Conservation (phyloP, 768 basidiomycete genomes). For the Lactarius deliciosus region DNA sequence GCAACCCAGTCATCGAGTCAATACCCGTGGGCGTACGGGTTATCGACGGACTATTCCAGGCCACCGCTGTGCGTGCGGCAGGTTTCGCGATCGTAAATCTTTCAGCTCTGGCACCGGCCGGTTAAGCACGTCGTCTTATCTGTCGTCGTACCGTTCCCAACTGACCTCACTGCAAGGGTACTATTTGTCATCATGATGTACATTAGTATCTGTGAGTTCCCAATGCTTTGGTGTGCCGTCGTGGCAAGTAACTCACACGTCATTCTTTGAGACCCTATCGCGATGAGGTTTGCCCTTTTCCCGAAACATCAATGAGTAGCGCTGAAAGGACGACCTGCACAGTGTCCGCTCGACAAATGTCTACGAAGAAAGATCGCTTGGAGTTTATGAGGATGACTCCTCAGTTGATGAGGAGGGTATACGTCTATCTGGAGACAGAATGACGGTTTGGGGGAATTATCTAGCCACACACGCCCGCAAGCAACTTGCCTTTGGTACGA, state of each 20-base stretch:
- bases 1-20: conserved; percentile 61
- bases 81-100: conserved; percentile 82
- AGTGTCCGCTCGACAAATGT: conserved; percentile 92
- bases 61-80: conserved; percentile 77
- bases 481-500: conserved; percentile 87
- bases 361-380: conserved; percentile 91
- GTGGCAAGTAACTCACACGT: conserved; percentile 16
- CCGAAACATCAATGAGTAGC: background rate
- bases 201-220: conserved; percentile 69
- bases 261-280: conserved; percentile 62
- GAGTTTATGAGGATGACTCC: conserved; percentile 60
- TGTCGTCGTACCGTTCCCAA: background rate
- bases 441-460: conserved; percentile 73
- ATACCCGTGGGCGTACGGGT: conserved; percentile 74
- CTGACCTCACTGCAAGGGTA: conserved; percentile 50
- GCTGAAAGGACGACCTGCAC: conserved; percentile 2
- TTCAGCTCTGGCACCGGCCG: conserved; percentile 78
- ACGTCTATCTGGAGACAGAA: conserved; percentile 44
- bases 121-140: conserved; percentile 62
- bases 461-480: conserved; percentile 77
- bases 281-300: conserved; percentile 58
- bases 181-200: conserved; percentile 95
- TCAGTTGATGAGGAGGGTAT: conserved; percentile 41
- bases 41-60: conserved; percentile 75
- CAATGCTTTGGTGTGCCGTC: conserved; percentile 15